Base-by-base conservation (phyloP, 2,329 filamentous ascomycete genomes). In the Aspergillus novofumigatus region DNA sequence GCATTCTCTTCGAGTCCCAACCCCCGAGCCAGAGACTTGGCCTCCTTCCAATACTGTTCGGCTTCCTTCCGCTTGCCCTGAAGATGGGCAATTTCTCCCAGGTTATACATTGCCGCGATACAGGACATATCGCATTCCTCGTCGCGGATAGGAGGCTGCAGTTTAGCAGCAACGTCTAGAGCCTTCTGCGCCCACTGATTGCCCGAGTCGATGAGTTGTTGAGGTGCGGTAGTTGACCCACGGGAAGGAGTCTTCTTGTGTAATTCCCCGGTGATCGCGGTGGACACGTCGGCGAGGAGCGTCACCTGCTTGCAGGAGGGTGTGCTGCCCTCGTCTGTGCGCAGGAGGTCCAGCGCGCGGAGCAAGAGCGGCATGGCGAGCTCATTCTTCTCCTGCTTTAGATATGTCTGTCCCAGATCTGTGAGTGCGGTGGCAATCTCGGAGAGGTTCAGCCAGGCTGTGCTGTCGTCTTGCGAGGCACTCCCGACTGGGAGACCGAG, bases 291-390 rank as follows among this genome's bases (percentile, higher is more conserved):
- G 82, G 95, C 69, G 35, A 77, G 62, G 14, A 97, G 79, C 14
- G 92, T 81, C 28, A 91, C 88, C 52, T 88, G 86, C 71, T 96
- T 92, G 71, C 92, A 97, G 29, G 79, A 83, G 25, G 78, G 79
- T 1, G 76, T 75, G 3, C 64, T 59, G 26, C 69, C 69, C 51
- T 77, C 73, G 4, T 71, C 71, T 25, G 64, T 62, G 9, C 85
- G 81, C 70, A 85, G 87, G 49, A 94, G 75, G 20, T 86, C 82
- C 35, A 96, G 80, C 5, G 92, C 91, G 68, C 95, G 91, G 66
- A 97, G 85, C 71, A 92, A 96, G 29, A 97, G 80, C 3, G 92
- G 92, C 23, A 92, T 83, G 5, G 92, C 89, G 1, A 97, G 85
- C 64, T 93, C 90, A 68, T 91, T 88, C 65, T 90, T 85, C 48